Evolutionary conservation across 495 filamentous ascomycete genomes (phyloP), one percentile per base, ranked within the genome.

Genomic region (Aspergillus ellipticus): DNA sequence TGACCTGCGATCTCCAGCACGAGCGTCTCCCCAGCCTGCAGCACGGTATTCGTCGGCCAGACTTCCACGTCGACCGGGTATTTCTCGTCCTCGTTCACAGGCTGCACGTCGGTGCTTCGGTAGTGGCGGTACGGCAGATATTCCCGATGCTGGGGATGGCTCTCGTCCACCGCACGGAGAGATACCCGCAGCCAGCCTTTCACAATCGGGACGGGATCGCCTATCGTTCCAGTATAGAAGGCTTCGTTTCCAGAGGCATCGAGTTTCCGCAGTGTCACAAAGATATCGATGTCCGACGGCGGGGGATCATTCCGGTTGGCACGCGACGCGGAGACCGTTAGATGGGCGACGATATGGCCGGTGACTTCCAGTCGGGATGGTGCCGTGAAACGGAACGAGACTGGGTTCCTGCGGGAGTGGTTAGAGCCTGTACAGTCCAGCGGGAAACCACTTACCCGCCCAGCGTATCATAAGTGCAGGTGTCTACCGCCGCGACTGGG

Each of bases 21-120:
- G 24, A 85, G 49, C 54, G 61, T 71, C 1, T 68, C 75, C 0
- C 82, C 82, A 22, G 68, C 64, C 21, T 72, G 73, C 16, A 82
- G 70, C 17, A 87, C 71, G 4, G 82, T 79, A 63, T 84, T 83
- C 2, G 83, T 85, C 7, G 83, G 83, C 83, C 82, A 85, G 0
- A 86, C 61, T 68, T 85, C 83, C 2, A 86, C 74, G 53, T 85
- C 82, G 0, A 85, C 75, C 0, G 54, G 59, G 53, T 85, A 84
- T 9, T 84, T 70, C 47, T 80, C 72, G 0, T 74, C 76, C 0
- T 67, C 57, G 24, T 73, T 70, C 2, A 85, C 74, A 0, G 68
- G 66, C 41, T 75, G 31, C 31, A 33, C 31, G 13, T 33, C 31
- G 9, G 31, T 33, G 9, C 9, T 10, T 8, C 13, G 2, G 6